Conservation (phyloP, 2,329 filamentous ascomycete genomes). For the Dactylellina haptotyla region DNA sequence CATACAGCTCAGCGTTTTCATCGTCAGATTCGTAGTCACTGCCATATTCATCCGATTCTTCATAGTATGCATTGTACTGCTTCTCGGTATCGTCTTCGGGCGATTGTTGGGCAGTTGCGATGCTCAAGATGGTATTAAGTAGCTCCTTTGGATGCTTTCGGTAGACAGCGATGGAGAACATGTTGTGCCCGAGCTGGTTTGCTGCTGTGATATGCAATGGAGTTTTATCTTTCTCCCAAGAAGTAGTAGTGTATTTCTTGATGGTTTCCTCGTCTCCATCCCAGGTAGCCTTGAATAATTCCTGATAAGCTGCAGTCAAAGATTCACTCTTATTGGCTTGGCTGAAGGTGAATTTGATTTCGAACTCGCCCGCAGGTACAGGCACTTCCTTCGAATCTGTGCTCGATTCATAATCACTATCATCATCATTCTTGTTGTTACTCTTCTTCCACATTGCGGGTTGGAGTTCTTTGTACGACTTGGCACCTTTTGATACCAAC, state of each 20-base stretch:
- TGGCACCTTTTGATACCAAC: conserved; percentile 67
- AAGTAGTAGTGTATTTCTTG: conserved; percentile 42
- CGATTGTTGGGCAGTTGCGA: conserved; percentile 74
- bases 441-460: conserved; percentile 63
- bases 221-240: conserved; percentile 70
- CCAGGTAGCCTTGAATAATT: conserved; percentile 76
- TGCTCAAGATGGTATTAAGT: conserved; percentile 75
- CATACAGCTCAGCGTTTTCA: conserved; percentile 56
- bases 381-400: conserved; percentile 36
- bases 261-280: conserved; percentile 66
- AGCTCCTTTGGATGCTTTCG: conserved; percentile 66
- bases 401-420: conserved; percentile 15
- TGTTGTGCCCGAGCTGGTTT: conserved; percentile 65
- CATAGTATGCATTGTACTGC: conserved; percentile 58
- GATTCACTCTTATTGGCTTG: conserved; percentile 53
- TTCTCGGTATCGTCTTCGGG: conserved; percentile 68
- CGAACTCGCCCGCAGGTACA: conserved; percentile 30
- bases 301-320: not conserved
- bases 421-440: conserved; percentile 45
- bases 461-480: conserved; percentile 73
- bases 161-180: conserved; percentile 73
- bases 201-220: conserved; percentile 70
- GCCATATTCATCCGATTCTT: conserved; percentile 60
- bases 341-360: conserved; percentile 44
- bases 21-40: conserved; percentile 61